Evolutionary conservation across 108 stramenopile species (phyloP).

Genomic region (Fragilaria radians): DNA sequence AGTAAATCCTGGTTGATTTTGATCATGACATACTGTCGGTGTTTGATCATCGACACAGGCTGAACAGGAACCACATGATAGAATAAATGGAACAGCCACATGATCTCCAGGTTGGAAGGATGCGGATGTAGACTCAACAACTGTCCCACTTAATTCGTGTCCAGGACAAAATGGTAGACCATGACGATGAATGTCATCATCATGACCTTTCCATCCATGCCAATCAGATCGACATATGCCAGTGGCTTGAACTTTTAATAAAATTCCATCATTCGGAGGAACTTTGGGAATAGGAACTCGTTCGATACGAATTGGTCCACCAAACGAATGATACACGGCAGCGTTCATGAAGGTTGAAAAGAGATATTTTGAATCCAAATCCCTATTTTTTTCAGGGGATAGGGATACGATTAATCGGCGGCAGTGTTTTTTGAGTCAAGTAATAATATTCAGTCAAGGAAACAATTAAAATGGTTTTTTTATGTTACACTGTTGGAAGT

Average conservation of each 20-base stretch:
- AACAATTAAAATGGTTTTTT: no score
- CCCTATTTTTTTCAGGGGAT: no score
- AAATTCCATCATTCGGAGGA: constrained; percentile 32
- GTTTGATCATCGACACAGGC: constrained; percentile 31
- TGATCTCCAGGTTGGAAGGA: constrained; percentile 45
- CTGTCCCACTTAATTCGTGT: constrained; percentile 68
- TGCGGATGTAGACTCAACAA: constrained; percentile 29
- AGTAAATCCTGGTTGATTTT: constrained; percentile 75
- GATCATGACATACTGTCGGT: constrained; percentile 62
- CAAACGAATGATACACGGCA: constrained; percentile 54
- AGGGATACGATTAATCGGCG: no score
- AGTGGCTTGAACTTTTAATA: constrained; percentile 65
- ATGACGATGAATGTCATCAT: constrained; percentile 43
- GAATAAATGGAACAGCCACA: constrained; percentile 70
- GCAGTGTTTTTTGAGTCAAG: no score
- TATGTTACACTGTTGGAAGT: no score
- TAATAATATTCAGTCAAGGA: no score
- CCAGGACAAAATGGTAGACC: constrained; percentile 74
- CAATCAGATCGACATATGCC: constrained; percentile 76
- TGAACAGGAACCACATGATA: constrained; percentile 56
- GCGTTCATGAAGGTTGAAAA: constrained; percentile 69
- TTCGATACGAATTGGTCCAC: constrained; percentile 44
- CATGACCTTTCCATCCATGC: constrained; percentile 84
- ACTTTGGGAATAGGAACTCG: constrained; percentile 35
- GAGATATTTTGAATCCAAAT: no score